Evolutionary conservation across 164 flowering plant species (phyloP), one percentile per base, ranked within the genome.

Genomic region (Liriodendron chinense): DNA sequence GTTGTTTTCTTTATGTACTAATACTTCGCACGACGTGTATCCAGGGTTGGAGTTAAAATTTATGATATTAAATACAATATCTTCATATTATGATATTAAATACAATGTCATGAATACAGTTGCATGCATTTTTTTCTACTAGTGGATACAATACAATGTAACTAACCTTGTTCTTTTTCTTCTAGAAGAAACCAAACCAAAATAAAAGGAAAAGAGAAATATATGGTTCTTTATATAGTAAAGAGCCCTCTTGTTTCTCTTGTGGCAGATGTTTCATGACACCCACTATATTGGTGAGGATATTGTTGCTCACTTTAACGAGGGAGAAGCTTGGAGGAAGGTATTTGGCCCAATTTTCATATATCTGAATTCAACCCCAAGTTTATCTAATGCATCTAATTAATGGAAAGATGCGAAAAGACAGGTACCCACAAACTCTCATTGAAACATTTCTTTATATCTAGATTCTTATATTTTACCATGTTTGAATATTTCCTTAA

Each of bases 241-340:
- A 28, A 28, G 34, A 28, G 34, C 34, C 34, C 34, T 28, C 3
- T 28, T 28, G 34, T 28, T 28, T 28, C 34, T 28, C 34, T 28
- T 69, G 53, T 4, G 74, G 74, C 86, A 87, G 89, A 85, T 87
- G 85, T 81, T 85, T 66, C 86, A 84, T 75, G 80, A 88, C 24
- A 70, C 73, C 21, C 92, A 89, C 75, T 89, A 84, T 70, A 80
- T 83, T 72, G 90, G 92, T 25, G 77, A 84, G 9, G 89, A 87
- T 21, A 82, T 80, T 3, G n/a, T 77, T 20, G 80, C 86, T 59
- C 82, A 82, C 28, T 86, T 87, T 61, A 72, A 69, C 71, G 79
- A 84, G 43, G 90, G 85, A 68, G 90, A 89, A 76, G 65, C 86
- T 24, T 87, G 92, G 89, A 87, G 83, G 63, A 87, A 87, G 73